Conservation (phyloP, 345 rosid genomes). For the Cochlearia excelsa region DNA sequence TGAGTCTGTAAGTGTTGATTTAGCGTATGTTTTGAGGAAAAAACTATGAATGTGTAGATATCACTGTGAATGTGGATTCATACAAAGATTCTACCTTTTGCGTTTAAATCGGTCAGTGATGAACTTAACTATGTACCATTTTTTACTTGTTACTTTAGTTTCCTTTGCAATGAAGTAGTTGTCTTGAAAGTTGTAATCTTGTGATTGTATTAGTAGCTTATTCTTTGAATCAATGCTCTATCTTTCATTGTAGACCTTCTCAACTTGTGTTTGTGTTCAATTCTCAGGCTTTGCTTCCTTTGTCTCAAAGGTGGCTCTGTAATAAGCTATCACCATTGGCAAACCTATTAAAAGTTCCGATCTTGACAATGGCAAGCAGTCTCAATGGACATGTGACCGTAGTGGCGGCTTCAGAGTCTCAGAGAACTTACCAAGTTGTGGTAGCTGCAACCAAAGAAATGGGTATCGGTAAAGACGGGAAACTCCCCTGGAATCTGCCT, state of each 20-base stretch:
- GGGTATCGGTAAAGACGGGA: constrained; percentile 93
- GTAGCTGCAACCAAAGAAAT: constrained; percentile 83
- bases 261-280: constrained; percentile 1
- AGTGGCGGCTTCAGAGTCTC: constrained; percentile 38
- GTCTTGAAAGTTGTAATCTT: constrained; percentile 3
- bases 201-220: not conserved
- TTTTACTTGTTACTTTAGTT: not conserved
- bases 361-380: constrained; percentile 37
- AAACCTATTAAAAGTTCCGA: constrained; percentile 28
- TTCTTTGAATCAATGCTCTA: not conserved
- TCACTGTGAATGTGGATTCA: constrained; percentile 11
- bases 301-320: constrained; percentile 44
- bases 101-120: constrained; percentile 30
- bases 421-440: constrained; percentile 73
- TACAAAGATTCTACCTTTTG: constrained; percentile 29
- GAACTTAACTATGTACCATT: not conserved
- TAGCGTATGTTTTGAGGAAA: not conserved
- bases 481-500: constrained; percentile 80
- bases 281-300: constrained; percentile 44
- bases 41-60: constrained; percentile 13
- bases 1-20: not conserved
- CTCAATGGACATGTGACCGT: constrained; percentile 46
- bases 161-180: not conserved
- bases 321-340: constrained; percentile 23
- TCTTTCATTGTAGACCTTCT: constrained; percentile 1